These are phyloP conservation scores for Erucastrum elatum DNA, from an alignment of 345 rosid species.

Conservation along the genomic window DNA sequence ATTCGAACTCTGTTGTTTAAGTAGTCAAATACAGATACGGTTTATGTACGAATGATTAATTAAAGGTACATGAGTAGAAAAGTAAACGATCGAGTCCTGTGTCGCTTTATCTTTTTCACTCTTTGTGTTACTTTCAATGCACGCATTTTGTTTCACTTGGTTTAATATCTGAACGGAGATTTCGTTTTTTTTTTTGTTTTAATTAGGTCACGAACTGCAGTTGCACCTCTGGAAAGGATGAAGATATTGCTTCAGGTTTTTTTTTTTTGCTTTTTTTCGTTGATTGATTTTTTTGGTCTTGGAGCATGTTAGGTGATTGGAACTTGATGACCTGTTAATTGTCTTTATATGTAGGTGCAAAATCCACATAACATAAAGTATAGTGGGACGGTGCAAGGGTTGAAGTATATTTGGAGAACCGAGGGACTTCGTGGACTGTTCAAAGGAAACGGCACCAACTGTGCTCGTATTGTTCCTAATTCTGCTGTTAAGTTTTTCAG, in stretches of 20 bases:
- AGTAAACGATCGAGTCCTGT: constrained; percentile 10
- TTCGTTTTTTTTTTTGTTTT: neutral
- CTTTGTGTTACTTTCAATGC: neutral
- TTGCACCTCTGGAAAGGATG: constrained; percentile 98
- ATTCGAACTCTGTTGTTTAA: constrained; percentile 6
- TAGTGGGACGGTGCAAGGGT: constrained; percentile 88
- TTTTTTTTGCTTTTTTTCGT: constrained; percentile 18
- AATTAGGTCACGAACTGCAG: constrained; percentile 87
- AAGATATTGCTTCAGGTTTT: constrained; percentile 94
- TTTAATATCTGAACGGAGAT: neutral
- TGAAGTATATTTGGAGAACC: constrained; percentile 94
- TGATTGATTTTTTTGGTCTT: neutral
- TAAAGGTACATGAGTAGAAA: neutral
- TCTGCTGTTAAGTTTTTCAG: constrained; percentile 98
- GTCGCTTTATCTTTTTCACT: neutral
- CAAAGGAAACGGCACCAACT: constrained; percentile 95
- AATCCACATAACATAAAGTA: constrained; percentile 88
- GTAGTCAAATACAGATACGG: constrained; percentile 1
- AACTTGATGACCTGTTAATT: neutral
- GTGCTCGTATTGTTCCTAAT: constrained; percentile 97
- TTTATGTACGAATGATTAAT: neutral
- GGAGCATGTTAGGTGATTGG: neutral
- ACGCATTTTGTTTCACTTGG: neutral
- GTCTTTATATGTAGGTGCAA: constrained; percentile 60
- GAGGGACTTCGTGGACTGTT: constrained; percentile 95